Evolutionary conservation across 192 early-diverging fungal genomes (phyloP).

Genomic region (Mortierella claussenii): DNA sequence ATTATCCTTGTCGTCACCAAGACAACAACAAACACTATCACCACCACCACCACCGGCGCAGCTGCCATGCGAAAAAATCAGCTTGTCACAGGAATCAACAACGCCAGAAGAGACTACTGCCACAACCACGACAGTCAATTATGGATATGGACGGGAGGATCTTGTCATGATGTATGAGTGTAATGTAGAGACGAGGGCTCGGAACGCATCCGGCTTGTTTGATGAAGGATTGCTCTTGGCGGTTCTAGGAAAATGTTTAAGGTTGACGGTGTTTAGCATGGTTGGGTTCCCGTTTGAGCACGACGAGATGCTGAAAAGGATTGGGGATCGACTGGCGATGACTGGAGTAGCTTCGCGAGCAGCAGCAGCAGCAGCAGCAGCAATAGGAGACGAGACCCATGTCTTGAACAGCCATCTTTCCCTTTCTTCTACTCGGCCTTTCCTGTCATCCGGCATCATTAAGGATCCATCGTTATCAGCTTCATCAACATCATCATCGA

Average conservation of each 20-base stretch:
- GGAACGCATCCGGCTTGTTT: conserved; percentile 9
- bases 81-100: not conserved
- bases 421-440: too few relatives aligned
- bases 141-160: too few relatives aligned
- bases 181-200: conserved; percentile 3
- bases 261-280: conserved; percentile 13
- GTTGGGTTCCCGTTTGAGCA: conserved; percentile 32
- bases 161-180: too few relatives aligned
- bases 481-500: not conserved
- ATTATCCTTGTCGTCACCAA: too few relatives aligned
- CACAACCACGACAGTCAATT: not conserved
- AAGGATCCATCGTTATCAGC: not conserved
- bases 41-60: too few relatives aligned
- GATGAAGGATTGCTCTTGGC: conserved; percentile 12
- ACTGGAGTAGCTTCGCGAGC: too few relatives aligned
- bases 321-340: conserved; percentile 11
- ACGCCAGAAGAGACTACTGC: not conserved
- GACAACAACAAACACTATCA: too few relatives aligned
- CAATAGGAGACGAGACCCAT: too few relatives aligned
- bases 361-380: too few relatives aligned
- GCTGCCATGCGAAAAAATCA: too few relatives aligned
- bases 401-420: too few relatives aligned
- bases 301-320: conserved; percentile 20
- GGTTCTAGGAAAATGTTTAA: conserved; percentile 19
- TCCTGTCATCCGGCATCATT: too few relatives aligned